Evolutionary conservation across 257 asterid genomes (phyloP), one percentile per base, ranked within the genome.

Genomic region (Perilla frutescens): DNA sequence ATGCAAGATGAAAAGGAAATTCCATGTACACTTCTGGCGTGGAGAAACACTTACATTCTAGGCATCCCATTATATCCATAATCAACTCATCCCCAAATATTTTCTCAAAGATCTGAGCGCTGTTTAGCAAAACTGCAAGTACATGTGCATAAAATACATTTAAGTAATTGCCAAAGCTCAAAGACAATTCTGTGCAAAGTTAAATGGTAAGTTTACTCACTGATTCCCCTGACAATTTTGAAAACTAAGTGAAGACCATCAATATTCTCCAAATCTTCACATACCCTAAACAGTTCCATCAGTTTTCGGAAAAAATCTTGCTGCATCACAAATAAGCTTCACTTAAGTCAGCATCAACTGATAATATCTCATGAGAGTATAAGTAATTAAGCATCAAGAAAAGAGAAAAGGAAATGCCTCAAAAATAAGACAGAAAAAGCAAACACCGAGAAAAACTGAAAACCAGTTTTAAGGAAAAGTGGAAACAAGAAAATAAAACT

Each of bases 41-140:
- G 78, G 48, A 55, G 78, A 73, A 69, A 68, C 61, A 74, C 93
- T 85, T 84, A 95, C 99, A 87, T 81, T 95, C 99, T 68, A 95
- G 88, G 85, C 97, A 90, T 74, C 99, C 99, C 70, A 95, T 89
- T 76, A 92, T 77, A 83, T 95, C 97, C 88, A 92, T 86, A 50
- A 95, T 86, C 85, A 87, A 82, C 74, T 95, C 98, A 86, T 95
- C 98, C 73, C 96, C 96, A 8, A 95, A 88, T 74, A 95, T 85
- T 80, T 87, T 95, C 80, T 95, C 99, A 86, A 89, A 92, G 76
- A 92, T 89, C 85, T 84, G 97, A 51, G 96, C 53, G 69, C 84
- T 95, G 79, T 95, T 92, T 58, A 95, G 87, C 68, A 88, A 68
- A 85, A 91, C 99, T 95, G 97, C 96, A 90, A 62, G 65, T 31